Conservation (phyloP, 257 asterid species). For the Nicotiana knightiana region DNA sequence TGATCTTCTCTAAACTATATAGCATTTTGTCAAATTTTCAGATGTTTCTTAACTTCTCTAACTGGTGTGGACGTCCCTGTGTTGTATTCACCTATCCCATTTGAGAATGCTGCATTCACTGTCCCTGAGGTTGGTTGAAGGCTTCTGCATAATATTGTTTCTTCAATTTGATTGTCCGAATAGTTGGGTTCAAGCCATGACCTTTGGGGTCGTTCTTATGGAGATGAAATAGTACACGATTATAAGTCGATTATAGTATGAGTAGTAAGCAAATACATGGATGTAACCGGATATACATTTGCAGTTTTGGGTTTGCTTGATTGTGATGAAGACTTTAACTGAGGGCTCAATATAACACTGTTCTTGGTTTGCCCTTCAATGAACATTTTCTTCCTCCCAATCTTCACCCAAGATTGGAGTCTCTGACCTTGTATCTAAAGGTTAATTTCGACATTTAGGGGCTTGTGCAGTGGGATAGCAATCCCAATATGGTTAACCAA, state of each 20-base stretch:
- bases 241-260: background rate
- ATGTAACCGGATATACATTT: background rate
- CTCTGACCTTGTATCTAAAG: no score
- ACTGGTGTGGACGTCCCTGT: slow-evolving; percentile 83
- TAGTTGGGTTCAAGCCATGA: background rate
- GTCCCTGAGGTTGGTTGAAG: slow-evolving; percentile 72
- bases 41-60: slow-evolving; percentile 55
- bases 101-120: slow-evolving; percentile 71
- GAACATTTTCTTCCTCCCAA: background rate
- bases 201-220: background rate
- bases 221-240: background rate
- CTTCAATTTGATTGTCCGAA: background rate
- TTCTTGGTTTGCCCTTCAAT: background rate
- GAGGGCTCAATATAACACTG: background rate
- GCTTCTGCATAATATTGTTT: background rate
- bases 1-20: background rate
- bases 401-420: no score
- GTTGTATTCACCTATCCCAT: slow-evolving; percentile 78
- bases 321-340: background rate
- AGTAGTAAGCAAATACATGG: background rate
- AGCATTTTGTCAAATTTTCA: slow-evolving; percentile 27
- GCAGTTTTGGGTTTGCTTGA: background rate
- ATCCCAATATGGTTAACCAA: no score
- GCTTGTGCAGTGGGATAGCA: no score
- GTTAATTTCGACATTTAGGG: no score